phyloP scores from a whole-genome alignment of 2,329 filamentous ascomycete genomes.

The Plectosphaerella cucumerina region DNA sequence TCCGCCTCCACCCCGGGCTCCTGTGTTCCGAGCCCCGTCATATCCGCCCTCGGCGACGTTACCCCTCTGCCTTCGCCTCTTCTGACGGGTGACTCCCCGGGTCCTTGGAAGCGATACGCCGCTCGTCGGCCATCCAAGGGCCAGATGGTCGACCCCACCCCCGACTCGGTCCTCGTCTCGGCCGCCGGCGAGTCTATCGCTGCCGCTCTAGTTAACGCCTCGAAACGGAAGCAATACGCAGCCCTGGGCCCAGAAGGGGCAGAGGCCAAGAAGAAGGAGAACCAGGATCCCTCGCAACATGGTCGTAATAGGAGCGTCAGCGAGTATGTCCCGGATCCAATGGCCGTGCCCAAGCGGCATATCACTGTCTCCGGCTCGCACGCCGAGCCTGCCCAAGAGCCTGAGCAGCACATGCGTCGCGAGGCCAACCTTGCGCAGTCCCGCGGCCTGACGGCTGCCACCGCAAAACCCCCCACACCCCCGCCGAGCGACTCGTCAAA shows the following conservation, averaged over 20 bases:
- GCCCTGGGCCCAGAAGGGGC: conserved; percentile 31
- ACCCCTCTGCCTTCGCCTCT: conserved; percentile 77
- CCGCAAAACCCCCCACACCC: conserved; percentile 70
- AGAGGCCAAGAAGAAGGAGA: conserved; percentile 18
- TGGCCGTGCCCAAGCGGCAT: conserved; percentile 66
- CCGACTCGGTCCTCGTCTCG: conserved; percentile 45
- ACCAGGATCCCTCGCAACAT: conserved; percentile 11
- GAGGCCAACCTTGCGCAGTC: conserved; percentile 78
- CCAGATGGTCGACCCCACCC: conserved; percentile 26
- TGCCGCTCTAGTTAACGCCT: conserved; percentile 44
- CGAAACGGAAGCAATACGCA: conserved; percentile 55
- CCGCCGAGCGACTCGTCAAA: conserved; percentile 71
- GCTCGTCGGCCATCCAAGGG: conserved; percentile 46
- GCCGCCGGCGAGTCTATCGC: conserved; percentile 49
- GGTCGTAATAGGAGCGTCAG: conserved; percentile 77
- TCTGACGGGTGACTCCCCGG: conserved; percentile 59
- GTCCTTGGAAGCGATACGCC: conserved; percentile 58
- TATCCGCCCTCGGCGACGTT: conserved; percentile 72
- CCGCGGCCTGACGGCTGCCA: conserved; percentile 62
- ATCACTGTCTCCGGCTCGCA: conserved; percentile 67
- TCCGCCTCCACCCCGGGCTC: conserved; percentile 58
- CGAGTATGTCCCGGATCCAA: conserved; percentile 75
- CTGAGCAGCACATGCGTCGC: conserved; percentile 55
- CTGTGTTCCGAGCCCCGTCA: conserved; percentile 66
- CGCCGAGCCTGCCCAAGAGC: conserved; percentile 26